These are phyloP conservation scores for Quercus rubra DNA, from an alignment of 306 rosid genomes.

Conservation along the genomic window DNA sequence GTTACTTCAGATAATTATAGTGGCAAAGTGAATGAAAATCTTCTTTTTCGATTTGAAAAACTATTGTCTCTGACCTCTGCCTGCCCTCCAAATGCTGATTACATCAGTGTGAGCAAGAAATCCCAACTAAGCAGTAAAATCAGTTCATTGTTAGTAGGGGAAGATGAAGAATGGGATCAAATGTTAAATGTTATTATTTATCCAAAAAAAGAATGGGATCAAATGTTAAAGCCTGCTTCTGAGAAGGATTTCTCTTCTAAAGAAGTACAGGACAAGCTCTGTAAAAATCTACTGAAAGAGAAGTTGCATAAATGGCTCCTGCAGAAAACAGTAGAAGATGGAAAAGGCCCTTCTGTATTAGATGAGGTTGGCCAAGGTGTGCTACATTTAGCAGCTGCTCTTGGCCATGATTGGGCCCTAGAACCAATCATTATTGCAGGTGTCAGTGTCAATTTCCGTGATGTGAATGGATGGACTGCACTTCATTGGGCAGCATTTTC, in stretches of 20 bases:
- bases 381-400: constrained; percentile 85
- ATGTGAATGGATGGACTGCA: constrained; percentile 87
- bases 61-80: constrained; percentile 35
- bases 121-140: constrained; percentile 49
- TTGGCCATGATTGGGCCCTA: constrained; percentile 87
- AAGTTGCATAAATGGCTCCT: constrained; percentile 71
- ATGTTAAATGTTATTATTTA: constrained; percentile 22
- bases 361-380: constrained; percentile 86
- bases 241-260: constrained; percentile 52
- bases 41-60: constrained; percentile 44
- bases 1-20: constrained; percentile 16
- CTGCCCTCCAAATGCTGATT: constrained; percentile 27
- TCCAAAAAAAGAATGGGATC: background rate
- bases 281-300: constrained; percentile 65
- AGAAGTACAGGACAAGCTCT: constrained; percentile 50
- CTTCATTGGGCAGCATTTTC: constrained; percentile 94
- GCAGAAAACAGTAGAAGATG: constrained; percentile 64
- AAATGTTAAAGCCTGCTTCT: constrained; percentile 39
- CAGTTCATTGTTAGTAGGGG: constrained; percentile 49
- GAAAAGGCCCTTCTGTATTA: constrained; percentile 79
- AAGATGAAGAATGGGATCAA: constrained; percentile 57
- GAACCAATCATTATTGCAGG: constrained; percentile 69
- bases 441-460: constrained; percentile 79
- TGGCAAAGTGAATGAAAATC: constrained; percentile 28
- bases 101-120: constrained; percentile 29